Evolutionary conservation across 257 asterid species (phyloP), one percentile per base, ranked within the genome.

Genomic region (Plantago ovata): DNA sequence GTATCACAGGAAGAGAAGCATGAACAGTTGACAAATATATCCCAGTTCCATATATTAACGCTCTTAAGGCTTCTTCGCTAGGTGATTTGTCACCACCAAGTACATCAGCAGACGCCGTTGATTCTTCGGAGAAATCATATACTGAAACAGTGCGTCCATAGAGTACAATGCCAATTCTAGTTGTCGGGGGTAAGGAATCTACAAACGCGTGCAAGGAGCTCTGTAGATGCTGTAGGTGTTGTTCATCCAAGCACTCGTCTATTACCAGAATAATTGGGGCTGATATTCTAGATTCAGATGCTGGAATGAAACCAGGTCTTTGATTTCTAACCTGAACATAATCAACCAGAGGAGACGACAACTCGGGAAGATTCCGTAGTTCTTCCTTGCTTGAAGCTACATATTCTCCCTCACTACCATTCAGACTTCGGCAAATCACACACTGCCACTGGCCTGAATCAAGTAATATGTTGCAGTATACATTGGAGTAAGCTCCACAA

Each of bases 371-470:
- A 81, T 75, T 85, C 21, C 80, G 75, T 63, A 91, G 89, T 61
- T 85, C 95, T 61, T 78, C 94, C 76, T 75, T 87, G 83, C 84
- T 85, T 19, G 89, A 67, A 69, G 95, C 96, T 53, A 83, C 67
- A 73, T 85, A 91, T 69, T 87, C 92, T 46, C 98, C 96, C 75
- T 75, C 87, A 71, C 98, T 91, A 51, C 94, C 89, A 73, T 87
- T 91, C 73, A 92, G 68, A 66, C 74, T 84, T 58, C 92, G 84
- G 72, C 98, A 87, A 74, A 92, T 71, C 15, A 88, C 85, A 63
- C 98, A 92, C 66, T 87, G 98, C 98, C 98, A 92, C 81, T 92
- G 98, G 33, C 98, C 98, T 40, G 98, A 92, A 22, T 84, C 98
- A 43, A 74, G 74, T 70, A 92, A 78, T 64, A 85, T 81, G 52